phyloP scores from a whole-genome alignment of 202 grass and related monocot genomes.

The Thinopyrum obtusiflorum region DNA sequence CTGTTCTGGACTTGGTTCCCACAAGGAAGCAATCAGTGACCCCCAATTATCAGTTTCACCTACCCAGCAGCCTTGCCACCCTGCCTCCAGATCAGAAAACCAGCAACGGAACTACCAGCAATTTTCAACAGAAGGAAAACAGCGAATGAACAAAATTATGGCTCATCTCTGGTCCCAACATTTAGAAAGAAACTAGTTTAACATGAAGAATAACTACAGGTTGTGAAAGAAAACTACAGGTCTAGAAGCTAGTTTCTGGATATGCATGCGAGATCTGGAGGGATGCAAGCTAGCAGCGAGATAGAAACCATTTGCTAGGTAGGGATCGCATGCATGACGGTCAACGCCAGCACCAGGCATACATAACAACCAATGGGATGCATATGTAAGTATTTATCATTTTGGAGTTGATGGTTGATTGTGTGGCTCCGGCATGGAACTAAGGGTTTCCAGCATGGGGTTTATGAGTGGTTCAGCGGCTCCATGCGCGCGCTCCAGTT shows the following conservation, averaged over 20 bases:
- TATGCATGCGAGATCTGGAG: too few species aligned
- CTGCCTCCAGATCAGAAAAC: not conserved
- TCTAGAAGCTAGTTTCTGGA: not conserved
- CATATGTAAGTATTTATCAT: slow-evolving; percentile 6
- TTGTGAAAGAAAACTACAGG: not conserved
- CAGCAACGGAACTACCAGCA: not conserved
- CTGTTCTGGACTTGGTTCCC: not conserved
- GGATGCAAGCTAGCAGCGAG: too few species aligned
- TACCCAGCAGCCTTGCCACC: not conserved
- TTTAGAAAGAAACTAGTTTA: not conserved
- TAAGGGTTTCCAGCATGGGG: not conserved
- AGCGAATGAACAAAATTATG: not conserved
- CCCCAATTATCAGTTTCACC: not conserved
- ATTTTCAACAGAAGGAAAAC: not conserved
- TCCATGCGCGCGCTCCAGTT: not conserved
- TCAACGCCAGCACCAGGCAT: too few species aligned
- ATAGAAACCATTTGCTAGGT: too few species aligned
- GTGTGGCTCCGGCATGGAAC: not conserved
- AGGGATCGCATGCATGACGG: too few species aligned
- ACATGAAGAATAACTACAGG: not conserved
- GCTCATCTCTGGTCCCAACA: not conserved
- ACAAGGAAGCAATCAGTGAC: not conserved
- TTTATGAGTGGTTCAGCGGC: not conserved
- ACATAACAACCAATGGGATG: too few species aligned
- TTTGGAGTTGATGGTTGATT: not conserved